Evolutionary conservation across 2,329 filamentous ascomycete genomes (phyloP), one percentile per base, ranked within the genome.

Genomic region (Periconia sp.): DNA sequence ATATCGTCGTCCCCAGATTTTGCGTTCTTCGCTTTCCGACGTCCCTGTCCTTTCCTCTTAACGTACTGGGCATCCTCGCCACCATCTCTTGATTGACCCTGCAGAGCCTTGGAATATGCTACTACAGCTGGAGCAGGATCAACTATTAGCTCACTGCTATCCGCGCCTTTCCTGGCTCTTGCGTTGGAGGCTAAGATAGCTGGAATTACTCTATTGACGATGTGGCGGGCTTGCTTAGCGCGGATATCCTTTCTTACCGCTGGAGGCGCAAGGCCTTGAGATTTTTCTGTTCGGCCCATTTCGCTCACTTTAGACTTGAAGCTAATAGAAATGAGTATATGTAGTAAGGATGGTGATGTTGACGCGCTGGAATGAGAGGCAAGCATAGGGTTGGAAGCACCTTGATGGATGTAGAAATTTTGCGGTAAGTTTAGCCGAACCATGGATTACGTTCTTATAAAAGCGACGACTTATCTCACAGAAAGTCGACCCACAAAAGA

Each of bases 181-280:
- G 79, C 69, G 51, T 81, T 78, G 2, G 77, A 73, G 0, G 73
- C 65, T 2, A 85, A 66, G 7, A 85, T 66, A 0, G 78, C 69
- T 2, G 83, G 83, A 9, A 86, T 78, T n/a, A 75, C 71, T 55
- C 79, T 79, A 63, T 84, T 83, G 46, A 85, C 65, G 3, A 82
- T 83, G 7, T 78, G 72, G 39, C 77, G 79, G 21, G 81, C 81
- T 43, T 74, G 72, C 54, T 83, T 83, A 1, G 78, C 74, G 11
- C 78, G 72, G 2, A 60, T 49, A 15, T 70, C 65, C 54, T 70
- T 70, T 35, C 69, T 58, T 21, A 68, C 46, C 1, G 65, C 49
- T 12, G 67, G 69, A 5, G 68, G 68, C n/a, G 65, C 62, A n/a
- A 70, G 58, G 24, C 66, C 60, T 40, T 66, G 61, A 1, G 68